Base-by-base conservation (phyloP, 108 stramenopile genomes). In the Heterococcus sp. region DNA sequence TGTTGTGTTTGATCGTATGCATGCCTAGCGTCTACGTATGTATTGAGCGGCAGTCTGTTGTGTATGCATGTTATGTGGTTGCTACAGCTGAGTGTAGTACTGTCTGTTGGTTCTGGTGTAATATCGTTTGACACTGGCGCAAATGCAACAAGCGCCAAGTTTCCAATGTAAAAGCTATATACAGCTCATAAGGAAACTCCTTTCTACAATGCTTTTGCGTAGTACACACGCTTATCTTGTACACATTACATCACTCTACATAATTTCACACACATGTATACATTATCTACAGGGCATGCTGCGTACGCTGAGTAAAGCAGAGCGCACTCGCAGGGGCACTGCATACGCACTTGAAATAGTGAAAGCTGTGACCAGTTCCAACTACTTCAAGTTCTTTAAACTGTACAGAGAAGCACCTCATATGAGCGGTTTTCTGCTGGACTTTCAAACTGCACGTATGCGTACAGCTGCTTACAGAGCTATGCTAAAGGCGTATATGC, bases 331-430 rank as follows among this genome's bases (percentile, higher is more conserved):
- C 35, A 37, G 73, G 2, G 84, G 67, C 0, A 73, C 87, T 3
- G 68, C 39, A 3, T 84, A 87, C 66, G 87, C 86, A 31, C 70
- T 85, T 2, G 38, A 32, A 11, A 70, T 85, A 27, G 67, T 70
- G 1, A 27, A 31, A 3, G 84, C 86, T 1, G 69, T 85, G 30
- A 68, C 40, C 68, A 32, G 32, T 36, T 46, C 66, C 31, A 80
- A 81, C 37, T 88, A 74, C 40, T 37, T 35, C 30, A 14, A 31
- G 31, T 87, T 85, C 64, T 87, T 89, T 64, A 36, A 37, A 28
- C 88, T 89, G 1, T 82, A 87, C 73, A 34, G 34, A 31, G 71
- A 21, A 4, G 86, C 87, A 29, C 88, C 88, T 26, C 11, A 79
- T 11, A 87, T 87, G 84, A 78, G 84, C 31, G 69, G 46, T 36